A percentile compares a stretch with the other conserved stretches of the same genome.
Evolutionary conservation across 768 basidiomycete species (phyloP).

Genomic region (Lyophyllum decastes): DNA sequence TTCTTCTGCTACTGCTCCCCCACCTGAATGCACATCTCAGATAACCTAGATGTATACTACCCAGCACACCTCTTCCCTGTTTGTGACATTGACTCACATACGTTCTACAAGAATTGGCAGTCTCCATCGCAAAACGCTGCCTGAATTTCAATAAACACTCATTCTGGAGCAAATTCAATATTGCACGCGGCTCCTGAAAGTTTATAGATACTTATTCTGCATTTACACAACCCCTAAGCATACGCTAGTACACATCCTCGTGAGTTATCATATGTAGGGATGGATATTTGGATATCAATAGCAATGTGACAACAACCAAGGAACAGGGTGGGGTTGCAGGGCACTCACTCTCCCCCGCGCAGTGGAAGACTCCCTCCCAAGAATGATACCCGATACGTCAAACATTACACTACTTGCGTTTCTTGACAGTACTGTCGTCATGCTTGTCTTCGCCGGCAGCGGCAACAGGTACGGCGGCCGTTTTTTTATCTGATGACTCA

Average conservation of each 20-base stretch:
- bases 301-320: slow-evolving; percentile 16
- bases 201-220: neutral
- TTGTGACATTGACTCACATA: too few species aligned
- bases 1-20: too few species aligned
- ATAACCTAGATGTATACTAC: too few species aligned
- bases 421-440: slow-evolving; percentile 69
- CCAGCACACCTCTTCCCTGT: too few species aligned
- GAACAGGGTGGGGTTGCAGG: slow-evolving; percentile 9
- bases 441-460: slow-evolving; percentile 76
- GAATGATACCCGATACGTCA: slow-evolving; percentile 5
- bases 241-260: slow-evolving; percentile 19
- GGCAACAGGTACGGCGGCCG: slow-evolving; percentile 65
- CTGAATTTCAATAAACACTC: too few species aligned
- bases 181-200: neutral
- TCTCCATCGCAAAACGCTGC: too few species aligned
- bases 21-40: too few species aligned
- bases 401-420: slow-evolving; percentile 48
- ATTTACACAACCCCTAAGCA: slow-evolving; percentile 15
- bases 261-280: slow-evolving; percentile 14
- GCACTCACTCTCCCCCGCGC: slow-evolving; percentile 11
- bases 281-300: slow-evolving; percentile 15
- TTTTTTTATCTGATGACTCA: slow-evolving; percentile 65
- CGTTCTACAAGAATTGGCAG: too few species aligned
- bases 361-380: slow-evolving; percentile 17
- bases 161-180: neutral